Evolutionary conservation across 2,329 filamentous ascomycete genomes (phyloP).

Genomic region (Penicillium capsulatum): DNA sequence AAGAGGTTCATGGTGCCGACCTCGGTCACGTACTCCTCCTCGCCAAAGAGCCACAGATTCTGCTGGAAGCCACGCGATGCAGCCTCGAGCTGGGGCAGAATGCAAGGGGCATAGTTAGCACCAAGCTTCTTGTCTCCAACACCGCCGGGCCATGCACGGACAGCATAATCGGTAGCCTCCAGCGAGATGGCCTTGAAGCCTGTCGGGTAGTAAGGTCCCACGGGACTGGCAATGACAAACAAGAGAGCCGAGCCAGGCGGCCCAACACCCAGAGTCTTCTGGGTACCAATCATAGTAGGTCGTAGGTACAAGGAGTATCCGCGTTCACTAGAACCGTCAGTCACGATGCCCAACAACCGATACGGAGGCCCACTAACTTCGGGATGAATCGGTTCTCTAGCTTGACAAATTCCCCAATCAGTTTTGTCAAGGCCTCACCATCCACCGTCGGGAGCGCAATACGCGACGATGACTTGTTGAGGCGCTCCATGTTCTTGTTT

Average conservation of each 20-base stretch:
- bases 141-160: constrained; percentile 95
- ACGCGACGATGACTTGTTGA: constrained; percentile 86
- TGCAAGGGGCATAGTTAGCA: constrained; percentile 98
- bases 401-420: constrained; percentile 75
- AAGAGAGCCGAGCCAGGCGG: constrained; percentile 88
- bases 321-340: constrained; percentile 44
- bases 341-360: neutral
- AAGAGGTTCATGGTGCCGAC: constrained; percentile 99
- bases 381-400: constrained; percentile 89
- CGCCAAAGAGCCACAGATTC: constrained; percentile 95
- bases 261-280: constrained; percentile 86
- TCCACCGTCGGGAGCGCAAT: constrained; percentile 91
- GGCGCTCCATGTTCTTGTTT: constrained; percentile 89
- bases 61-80: constrained; percentile 92
- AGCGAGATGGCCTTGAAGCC: constrained; percentile 96
- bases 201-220: constrained; percentile 96
- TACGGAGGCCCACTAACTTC: constrained; percentile 45
- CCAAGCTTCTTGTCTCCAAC: constrained; percentile 98
- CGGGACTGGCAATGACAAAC: constrained; percentile 92
- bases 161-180: constrained; percentile 93
- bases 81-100: constrained; percentile 91
- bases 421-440: constrained; percentile 66
- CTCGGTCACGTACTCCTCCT: constrained; percentile 93
- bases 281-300: constrained; percentile 95
- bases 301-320: constrained; percentile 95